Evolutionary conservation across 2,329 filamentous ascomycete genomes (phyloP).

Genomic region (Talaromyces piceae): DNA sequence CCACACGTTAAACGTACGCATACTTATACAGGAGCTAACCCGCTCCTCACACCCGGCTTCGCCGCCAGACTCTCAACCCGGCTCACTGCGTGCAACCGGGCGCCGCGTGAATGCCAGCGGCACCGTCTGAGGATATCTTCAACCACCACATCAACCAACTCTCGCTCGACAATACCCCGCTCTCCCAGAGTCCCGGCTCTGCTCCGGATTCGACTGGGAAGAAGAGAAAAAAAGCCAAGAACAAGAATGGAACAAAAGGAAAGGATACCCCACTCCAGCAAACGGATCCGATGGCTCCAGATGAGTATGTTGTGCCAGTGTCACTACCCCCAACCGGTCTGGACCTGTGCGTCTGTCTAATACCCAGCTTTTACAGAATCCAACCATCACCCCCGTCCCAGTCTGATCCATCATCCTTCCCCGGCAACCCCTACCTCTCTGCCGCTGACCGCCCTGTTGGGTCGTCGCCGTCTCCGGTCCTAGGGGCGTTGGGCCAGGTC

Average conservation of each 20-base stretch:
- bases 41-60: background rate
- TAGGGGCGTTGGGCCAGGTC: conserved; percentile 31
- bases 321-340: background rate
- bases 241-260: conserved; percentile 27
- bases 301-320: conserved; percentile 35
- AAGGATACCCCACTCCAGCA: conserved; percentile 30
- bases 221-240: conserved; percentile 35
- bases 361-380: conserved; percentile 17
- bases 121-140: conserved; percentile 32
- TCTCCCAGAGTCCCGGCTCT: conserved; percentile 21
- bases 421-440: conserved; percentile 19
- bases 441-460: conserved; percentile 17
- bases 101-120: conserved; percentile 37
- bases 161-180: conserved; percentile 23
- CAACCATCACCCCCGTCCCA: conserved; percentile 19
- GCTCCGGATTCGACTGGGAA: conserved; percentile 25
- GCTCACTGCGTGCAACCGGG: background rate
- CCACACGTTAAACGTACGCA: background rate
- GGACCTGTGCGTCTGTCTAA: conserved; percentile 11
- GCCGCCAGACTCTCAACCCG: background rate
- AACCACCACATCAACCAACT: conserved; percentile 31
- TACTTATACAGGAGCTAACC: background rate
- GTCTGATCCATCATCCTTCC: conserved; percentile 25
- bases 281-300: conserved; percentile 23
- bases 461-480: conserved; percentile 25